A percentile compares a stretch with the other conserved stretches of the same genome.
phyloP scores from a whole-genome alignment of 768 basidiomycete species.

The Lactarius sp. region DNA sequence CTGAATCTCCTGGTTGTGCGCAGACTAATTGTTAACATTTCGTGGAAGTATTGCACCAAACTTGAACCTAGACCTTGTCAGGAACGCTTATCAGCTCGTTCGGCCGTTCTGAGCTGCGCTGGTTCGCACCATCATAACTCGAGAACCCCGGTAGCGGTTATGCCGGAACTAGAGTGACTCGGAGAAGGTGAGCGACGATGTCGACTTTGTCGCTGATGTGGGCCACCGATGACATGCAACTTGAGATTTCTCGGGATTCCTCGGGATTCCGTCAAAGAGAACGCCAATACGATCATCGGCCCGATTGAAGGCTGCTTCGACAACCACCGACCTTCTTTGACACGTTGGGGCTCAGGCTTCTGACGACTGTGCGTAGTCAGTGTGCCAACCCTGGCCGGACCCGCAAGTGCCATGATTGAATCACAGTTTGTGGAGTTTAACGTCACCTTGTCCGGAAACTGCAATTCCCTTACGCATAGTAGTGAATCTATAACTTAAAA shows the following conservation, averaged over 20 bases:
- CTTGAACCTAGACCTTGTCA: background rate
- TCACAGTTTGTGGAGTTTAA: background rate
- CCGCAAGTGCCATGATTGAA: background rate
- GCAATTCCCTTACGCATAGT: background rate
- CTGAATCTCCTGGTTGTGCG: background rate
- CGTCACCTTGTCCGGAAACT: too few relatives aligned
- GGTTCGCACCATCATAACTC: background rate
- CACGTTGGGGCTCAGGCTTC: background rate
- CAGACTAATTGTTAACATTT: background rate
- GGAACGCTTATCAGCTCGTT: background rate
- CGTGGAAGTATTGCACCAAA: background rate
- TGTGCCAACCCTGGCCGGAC: background rate
- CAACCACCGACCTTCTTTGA: background rate
- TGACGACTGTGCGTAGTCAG: background rate
- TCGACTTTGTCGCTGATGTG: background rate
- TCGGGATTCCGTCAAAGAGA: background rate
- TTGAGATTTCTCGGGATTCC: background rate
- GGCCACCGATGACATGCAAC: background rate
- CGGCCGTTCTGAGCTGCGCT: background rate
- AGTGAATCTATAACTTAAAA: background rate
- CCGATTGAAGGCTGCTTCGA: background rate
- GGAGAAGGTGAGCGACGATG: background rate
- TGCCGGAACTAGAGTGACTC: background rate
- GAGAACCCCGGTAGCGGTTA: background rate
- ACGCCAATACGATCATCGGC: background rate